A percentile compares a stretch with the other conserved stretches of the same genome.
phyloP scores from a whole-genome alignment of 1,284 basidiomycete species.

The Hortiboletus rubellus region DNA sequence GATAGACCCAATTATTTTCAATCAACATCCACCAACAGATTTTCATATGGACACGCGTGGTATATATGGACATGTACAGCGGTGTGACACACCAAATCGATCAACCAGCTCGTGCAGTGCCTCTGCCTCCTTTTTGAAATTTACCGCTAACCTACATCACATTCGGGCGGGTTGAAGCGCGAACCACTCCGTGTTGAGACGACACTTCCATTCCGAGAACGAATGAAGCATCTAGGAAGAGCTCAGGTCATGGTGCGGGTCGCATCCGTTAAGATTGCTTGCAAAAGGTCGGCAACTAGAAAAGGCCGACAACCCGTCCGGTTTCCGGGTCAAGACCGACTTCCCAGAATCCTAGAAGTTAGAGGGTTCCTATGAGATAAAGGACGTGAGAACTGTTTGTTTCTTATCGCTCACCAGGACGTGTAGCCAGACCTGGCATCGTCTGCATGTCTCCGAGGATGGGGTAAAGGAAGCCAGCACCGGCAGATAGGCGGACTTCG shows the following conservation, averaged over 20 bases:
- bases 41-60: constrained; percentile 5
- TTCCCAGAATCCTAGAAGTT: constrained; percentile 72
- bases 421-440: constrained; percentile 95
- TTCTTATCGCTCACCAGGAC: constrained; percentile 62
- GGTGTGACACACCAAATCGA: background rate
- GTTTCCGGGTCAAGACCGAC: constrained; percentile 76
- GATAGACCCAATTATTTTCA: constrained; percentile 1
- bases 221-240: constrained; percentile 18
- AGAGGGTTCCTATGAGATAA: constrained; percentile 17
- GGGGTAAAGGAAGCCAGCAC: constrained; percentile 95
- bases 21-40: background rate
- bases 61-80: constrained; percentile 16
- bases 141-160: constrained; percentile 19
- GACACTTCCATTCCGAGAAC: background rate
- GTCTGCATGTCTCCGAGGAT: constrained; percentile 95
- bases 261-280: constrained; percentile 36
- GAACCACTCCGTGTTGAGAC: constrained; percentile 34
- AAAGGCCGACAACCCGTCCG: constrained; percentile 73
- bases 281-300: constrained; percentile 44
- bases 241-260: constrained; percentile 8
- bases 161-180: constrained; percentile 39
- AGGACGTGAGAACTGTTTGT: background rate
- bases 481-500: constrained; percentile 86
- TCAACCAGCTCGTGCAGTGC: background rate
- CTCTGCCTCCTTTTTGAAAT: background rate